phyloP scores from a whole-genome alignment of 768 basidiomycete species.

The Collybia nuda region DNA sequence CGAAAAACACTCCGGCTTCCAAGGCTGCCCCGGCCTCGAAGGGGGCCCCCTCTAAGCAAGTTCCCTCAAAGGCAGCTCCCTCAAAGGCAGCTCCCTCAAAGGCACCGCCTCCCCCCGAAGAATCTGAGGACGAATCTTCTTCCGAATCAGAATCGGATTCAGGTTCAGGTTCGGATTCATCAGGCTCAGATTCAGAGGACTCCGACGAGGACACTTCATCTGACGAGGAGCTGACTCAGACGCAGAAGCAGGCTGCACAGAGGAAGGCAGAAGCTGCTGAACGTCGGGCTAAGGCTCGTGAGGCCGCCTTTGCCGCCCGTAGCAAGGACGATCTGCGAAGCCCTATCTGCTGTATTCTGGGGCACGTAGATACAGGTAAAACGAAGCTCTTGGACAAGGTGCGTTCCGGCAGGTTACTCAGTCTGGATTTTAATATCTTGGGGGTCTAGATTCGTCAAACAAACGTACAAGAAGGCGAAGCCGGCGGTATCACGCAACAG shows the following conservation, averaged over 20 bases:
- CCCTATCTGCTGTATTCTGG: conserved; percentile 98
- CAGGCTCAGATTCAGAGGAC: conserved; percentile 52
- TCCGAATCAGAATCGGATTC: conserved; percentile 40
- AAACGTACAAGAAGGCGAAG: conserved; percentile 99
- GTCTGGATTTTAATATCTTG: conserved; percentile 4
- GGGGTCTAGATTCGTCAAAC: conserved; percentile 92
- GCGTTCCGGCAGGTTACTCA: conserved; percentile 1
- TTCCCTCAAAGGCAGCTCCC: conserved; percentile 18
- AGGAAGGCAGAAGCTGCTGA: conserved; percentile 84
- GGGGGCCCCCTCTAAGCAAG: conserved; percentile 17
- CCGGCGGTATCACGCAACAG: conserved; percentile 99
- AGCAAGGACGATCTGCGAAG: conserved; percentile 90
- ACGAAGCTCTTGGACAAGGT: conserved; percentile 98
- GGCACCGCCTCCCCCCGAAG: conserved; percentile 13
- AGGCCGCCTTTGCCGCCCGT: conserved; percentile 82
- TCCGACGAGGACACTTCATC: conserved; percentile 46
- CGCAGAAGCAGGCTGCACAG: conserved; percentile 67
- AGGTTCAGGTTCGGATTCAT: conserved; percentile 44
- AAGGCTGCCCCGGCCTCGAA: conserved; percentile 24
- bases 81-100: conserved; percentile 11
- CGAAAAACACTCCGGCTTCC: conserved; percentile 21
- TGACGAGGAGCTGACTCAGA: conserved; percentile 65
- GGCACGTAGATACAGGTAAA: conserved; percentile 99
- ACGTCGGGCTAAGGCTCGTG: conserved; percentile 74
- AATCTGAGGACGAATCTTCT: conserved; percentile 35